These are phyloP conservation scores for Pichia paraexigua DNA, from an alignment of 805 yeast species.

Conservation along the genomic window DNA sequence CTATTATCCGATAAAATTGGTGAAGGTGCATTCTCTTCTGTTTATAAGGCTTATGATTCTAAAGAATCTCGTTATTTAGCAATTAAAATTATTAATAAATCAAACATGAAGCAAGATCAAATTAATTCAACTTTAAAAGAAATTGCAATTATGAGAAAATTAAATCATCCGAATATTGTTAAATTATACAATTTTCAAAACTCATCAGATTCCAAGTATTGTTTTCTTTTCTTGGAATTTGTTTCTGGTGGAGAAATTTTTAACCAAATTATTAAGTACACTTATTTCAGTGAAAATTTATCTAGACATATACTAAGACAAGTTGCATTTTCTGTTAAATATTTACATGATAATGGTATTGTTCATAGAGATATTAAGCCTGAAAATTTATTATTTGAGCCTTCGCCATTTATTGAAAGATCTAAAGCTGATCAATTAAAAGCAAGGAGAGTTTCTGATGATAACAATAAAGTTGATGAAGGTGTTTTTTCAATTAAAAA, in stretches of 20 bases:
- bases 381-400: conserved; percentile 62
- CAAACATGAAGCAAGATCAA: conserved; percentile 42
- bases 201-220: conserved; percentile 35
- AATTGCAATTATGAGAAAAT: conserved; percentile 62
- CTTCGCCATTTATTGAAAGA: conserved; percentile 39
- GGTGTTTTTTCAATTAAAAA: conserved; percentile 43
- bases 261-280: conserved; percentile 69
- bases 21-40: conserved; percentile 88
- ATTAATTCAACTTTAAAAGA: conserved; percentile 58
- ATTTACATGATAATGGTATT: conserved; percentile 62
- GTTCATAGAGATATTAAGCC: conserved; percentile 84
- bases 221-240: conserved; percentile 59
- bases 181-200: conserved; percentile 48
- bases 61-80: conserved; percentile 46
- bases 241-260: conserved; percentile 76
- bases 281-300: conserved; percentile 67
- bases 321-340: conserved; percentile 59
- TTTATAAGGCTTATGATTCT: conserved; percentile 59
- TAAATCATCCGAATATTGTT: conserved; percentile 55
- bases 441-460: conserved; percentile 46
- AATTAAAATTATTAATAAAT: conserved; percentile 65
- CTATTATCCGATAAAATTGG: conserved; percentile 38
- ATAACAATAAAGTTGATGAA: conserved; percentile 52
- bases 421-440: conserved; percentile 34
- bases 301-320: conserved; percentile 67